Evolutionary conservation across 2,329 filamentous ascomycete genomes (phyloP), one percentile per base, ranked within the genome.

Genomic region (Arthrobotrys entomopaga): DNA sequence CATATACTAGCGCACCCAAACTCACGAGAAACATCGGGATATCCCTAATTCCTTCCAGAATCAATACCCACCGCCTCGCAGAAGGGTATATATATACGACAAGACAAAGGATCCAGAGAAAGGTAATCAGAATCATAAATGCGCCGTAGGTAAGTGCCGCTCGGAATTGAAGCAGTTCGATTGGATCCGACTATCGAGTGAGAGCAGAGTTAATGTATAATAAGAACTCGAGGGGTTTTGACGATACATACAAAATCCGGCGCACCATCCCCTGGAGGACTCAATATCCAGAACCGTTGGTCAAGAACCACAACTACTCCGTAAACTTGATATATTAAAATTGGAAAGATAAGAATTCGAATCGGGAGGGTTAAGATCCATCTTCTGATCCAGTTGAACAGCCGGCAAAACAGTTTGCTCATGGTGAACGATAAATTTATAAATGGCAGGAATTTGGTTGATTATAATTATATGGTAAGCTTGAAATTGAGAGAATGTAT

Each of bases 311-410:
- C 20, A 15, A 40, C 16, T 4, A 61, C 49, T 5, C n/a, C 58
- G 8, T 15, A 61, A 7, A 38, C 8, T 61, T 61, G 58, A 26
- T 15, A 50, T 34, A 61, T 34, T 5, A 61, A 11, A 16, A 11
- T 10, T 10, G 49, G 6, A 16, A 50, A 50, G n/a, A 61, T 13
- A 24, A 38, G 1, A 13, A 50, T 16, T 16, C 58, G 22, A 22
- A 61, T 20, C 10, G 58, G 58, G n/a, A 49, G 15, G 3, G 42
- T 61, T 15, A 46, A 5, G 16, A 46, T 8, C 42, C 42, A 46
- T 46, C 13, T 15, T n/a, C 11, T 46, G 42, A 46, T 15, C 29
- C 29, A 34, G 29, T 34, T 34, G 6, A 10, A 34, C 5, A 10
- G 29, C 2, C 29, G 10, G 10, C 29, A 10, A 34, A 7, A 34